Conservation (phyloP, 73 alveolate species). For the Chromera velia region DNA sequence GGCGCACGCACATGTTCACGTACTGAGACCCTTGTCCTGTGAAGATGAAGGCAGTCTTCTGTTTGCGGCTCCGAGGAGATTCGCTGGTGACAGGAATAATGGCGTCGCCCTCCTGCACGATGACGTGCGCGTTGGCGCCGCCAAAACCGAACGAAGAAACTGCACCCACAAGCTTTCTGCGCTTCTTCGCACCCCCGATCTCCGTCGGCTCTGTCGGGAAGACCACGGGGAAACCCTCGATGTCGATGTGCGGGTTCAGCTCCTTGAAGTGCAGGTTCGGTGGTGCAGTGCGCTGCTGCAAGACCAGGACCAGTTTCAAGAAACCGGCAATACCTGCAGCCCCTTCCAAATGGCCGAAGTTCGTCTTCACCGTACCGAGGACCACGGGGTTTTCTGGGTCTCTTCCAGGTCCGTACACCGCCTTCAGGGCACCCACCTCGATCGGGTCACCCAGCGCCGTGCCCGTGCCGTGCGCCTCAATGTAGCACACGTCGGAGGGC, state of each 20-base stretch:
- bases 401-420: background rate
- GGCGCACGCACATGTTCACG: too few relatives aligned
- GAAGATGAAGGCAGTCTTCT: too few relatives aligned
- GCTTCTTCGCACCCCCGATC: too few relatives aligned
- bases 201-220: background rate
- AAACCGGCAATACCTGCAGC: constrained; percentile 39
- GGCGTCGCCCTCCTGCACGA: too few relatives aligned
- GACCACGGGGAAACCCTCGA: background rate
- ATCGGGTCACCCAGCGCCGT: background rate
- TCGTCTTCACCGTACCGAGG: background rate
- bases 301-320: constrained; percentile 6
- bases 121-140: too few relatives aligned
- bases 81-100: too few relatives aligned
- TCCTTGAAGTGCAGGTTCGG: background rate
- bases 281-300: background rate
- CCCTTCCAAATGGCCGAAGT: constrained; percentile 26
- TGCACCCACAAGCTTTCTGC: too few relatives aligned
- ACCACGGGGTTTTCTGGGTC: background rate
- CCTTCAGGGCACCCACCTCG: background rate
- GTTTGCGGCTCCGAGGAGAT: too few relatives aligned
- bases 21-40: too few relatives aligned
- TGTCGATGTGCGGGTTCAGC: background rate
- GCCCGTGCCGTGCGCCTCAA: background rate
- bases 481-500: background rate
- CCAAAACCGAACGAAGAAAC: too few relatives aligned